These are phyloP conservation scores for Debaryomyces tyrocola DNA, from an alignment of 805 yeast genomes.

Conservation along the genomic window DNA sequence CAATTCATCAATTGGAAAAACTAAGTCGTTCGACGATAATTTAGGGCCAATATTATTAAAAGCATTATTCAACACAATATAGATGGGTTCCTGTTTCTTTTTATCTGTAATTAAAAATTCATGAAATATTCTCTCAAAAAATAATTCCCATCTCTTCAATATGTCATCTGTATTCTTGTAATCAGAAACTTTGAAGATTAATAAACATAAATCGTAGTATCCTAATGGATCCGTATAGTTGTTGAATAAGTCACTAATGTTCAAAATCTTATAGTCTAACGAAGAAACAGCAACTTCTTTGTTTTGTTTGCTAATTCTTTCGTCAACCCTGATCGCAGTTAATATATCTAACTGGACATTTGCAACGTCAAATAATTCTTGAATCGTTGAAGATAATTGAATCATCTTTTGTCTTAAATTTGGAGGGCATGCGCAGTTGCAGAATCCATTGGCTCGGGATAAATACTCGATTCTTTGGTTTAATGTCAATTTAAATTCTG, in stretches of 20 bases:
- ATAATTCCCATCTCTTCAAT: conserved; percentile 73
- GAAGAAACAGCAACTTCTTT: conserved; percentile 50
- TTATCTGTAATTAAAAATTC: conserved; percentile 23
- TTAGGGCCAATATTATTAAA: conserved; percentile 59
- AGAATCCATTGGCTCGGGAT: conserved; percentile 90
- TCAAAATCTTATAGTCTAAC: conserved; percentile 63
- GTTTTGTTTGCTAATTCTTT: conserved; percentile 47
- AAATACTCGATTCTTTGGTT: conserved; percentile 80
- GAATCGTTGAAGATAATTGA: conserved; percentile 64
- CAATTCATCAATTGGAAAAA: conserved; percentile 75
- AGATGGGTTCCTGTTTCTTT: conserved; percentile 35
- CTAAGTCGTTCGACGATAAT: conserved; percentile 66
- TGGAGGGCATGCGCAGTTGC: conserved; percentile 81
- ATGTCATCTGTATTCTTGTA: conserved; percentile 84
- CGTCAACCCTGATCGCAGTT: conserved; percentile 49
- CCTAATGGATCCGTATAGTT: conserved; percentile 85
- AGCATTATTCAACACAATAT: conserved; percentile 35
- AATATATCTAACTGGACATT: conserved; percentile 73
- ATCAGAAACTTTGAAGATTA: conserved; percentile 80
- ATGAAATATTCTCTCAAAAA: conserved; percentile 53
- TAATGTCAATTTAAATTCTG: conserved; percentile 67
- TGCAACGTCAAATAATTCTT: conserved; percentile 83
- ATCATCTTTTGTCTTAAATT: conserved; percentile 74
- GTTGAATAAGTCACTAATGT: conserved; percentile 79
- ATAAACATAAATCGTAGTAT: conserved; percentile 77